Evolutionary conservation across 805 yeast species (phyloP).

Genomic region (Yarrowia bubula): DNA sequence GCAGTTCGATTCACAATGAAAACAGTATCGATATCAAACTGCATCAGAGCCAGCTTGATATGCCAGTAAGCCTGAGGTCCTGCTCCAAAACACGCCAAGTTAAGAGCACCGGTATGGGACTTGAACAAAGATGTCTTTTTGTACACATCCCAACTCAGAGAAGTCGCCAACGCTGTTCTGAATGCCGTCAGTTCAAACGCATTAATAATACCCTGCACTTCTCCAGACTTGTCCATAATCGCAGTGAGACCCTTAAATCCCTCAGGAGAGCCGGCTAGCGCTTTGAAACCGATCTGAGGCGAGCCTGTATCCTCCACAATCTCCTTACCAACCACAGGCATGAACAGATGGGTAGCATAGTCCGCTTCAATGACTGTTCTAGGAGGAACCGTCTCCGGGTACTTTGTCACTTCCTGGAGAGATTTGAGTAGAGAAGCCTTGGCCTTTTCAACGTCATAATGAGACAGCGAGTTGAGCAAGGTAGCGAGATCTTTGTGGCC

Average conservation of each 20-base stretch:
- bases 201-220: conserved; percentile 8
- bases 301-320: conserved; percentile 15
- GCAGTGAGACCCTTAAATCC: conserved; percentile 26
- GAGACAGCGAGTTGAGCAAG: conserved; percentile 4
- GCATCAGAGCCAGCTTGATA: conserved; percentile 19
- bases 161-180: conserved; percentile 25
- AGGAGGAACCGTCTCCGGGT: conserved; percentile 11
- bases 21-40: conserved; percentile 9
- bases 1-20: conserved; percentile 14
- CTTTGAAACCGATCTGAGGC: conserved; percentile 21
- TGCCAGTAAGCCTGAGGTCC: conserved; percentile 27
- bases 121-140: not conserved
- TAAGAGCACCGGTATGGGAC: not conserved
- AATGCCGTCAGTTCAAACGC: conserved; percentile 24
- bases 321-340: conserved; percentile 24
- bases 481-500: conserved; percentile 20
- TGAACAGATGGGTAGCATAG: conserved; percentile 22
- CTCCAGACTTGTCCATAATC: conserved; percentile 12
- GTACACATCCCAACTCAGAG: conserved; percentile 12
- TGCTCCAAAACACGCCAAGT: conserved; percentile 7
- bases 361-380: conserved; percentile 20
- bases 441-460: not conserved
- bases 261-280: conserved; percentile 14
- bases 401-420: conserved; percentile 14
- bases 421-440: not conserved